Evolutionary conservation across 257 asterid genomes (phyloP), one percentile per base, ranked within the genome.

Genomic region (Lycium ferocissimum): DNA sequence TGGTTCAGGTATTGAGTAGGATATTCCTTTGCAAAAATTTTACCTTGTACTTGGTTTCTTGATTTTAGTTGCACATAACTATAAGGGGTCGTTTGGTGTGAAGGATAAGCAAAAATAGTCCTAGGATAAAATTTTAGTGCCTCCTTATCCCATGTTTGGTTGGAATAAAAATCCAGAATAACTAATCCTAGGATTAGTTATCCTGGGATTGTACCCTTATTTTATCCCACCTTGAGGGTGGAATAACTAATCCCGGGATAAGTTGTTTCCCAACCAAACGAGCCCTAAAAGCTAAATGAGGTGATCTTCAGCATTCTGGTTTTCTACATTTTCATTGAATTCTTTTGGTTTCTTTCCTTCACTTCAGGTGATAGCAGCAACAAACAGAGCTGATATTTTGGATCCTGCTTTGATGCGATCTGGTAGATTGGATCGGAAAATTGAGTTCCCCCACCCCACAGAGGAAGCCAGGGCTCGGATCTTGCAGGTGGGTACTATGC

Each of bases 401-500:
- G 99, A 96, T 90, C 99, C 99, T 86, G 98, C 99, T 53, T 88
- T 96, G 45, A 91, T 96, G 98, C 89, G 98, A 12, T 93, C 99
- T 83, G 99, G 99, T 84, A 93, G 98, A 63, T 89, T 96, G 89
- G 99, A 96, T 92, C 99, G 98, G 66, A 96, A 96, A 87, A 96
- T 96, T 69, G 99, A 96, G 86, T 96, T 96, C 80, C 99, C 99
- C 47, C 99, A 96, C 88, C 99, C 99, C 38, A 86, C 98, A 9
- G 99, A 94, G 85, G 98, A 94, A 87, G 98, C 97, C 79, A 92
- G 98, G 88, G 97, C 97, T 83, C 91, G 97, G 12, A 94, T 94
- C 83, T 89, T 94, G 93, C 97, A 92, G 93, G 98, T 94, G 35
- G 65, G 14, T 75, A 75, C 38, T 59, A 20, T 62, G 76, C 61